Evolutionary conservation across 2,329 filamentous ascomycete species (phyloP), one percentile per base, ranked within the genome.

Genomic region (Xylariaceae sp.): DNA sequence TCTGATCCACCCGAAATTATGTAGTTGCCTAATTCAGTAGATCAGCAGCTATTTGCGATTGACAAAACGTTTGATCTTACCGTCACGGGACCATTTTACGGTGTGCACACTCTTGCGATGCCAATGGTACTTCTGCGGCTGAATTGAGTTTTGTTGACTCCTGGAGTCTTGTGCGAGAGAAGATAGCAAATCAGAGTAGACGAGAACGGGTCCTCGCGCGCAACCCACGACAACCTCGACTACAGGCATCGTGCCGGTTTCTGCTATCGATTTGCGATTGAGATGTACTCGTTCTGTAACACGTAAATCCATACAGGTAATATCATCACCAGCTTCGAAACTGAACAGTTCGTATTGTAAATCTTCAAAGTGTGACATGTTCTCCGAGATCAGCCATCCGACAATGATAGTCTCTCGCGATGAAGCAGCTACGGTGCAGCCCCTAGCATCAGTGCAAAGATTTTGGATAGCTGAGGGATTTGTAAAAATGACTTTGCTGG

Each of bases 1-100:
- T 98, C 93, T 17, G 82, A 81, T 24, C 93, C 93, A 58, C 93
- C 93, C 42, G 93, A 97, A 39, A 98, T 83, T 44, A 98, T 68
- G 63, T 98, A 98, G 60, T 95, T 89, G 38, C 88, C 87, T 93
- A 52, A 11, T 6, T 26, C 11, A n/a, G 22, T 11, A 26, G 22
- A 26, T 26, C 11, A 26, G 22, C 6, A 26, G 6, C 22, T 11
- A 11, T 26, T 26, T 26, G 22, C 11, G 22, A 11, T 6, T 11
- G 6, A 26, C 22, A 11, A 26, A 11, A 26, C 11, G 22, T 26
- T 26, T 6, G 22, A 26, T 26, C 73, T 59, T 75, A 88, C 91
- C 90, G 73, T 98, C 93, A 52, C 74, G 74, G 12, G 93, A 96
- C 87, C 90, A 97, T 64, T 93, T 95, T 43, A 95, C 74, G 9